Evolutionary conservation across 768 basidiomycete genomes (phyloP).

Genomic region (Mycena vulgaris): DNA sequence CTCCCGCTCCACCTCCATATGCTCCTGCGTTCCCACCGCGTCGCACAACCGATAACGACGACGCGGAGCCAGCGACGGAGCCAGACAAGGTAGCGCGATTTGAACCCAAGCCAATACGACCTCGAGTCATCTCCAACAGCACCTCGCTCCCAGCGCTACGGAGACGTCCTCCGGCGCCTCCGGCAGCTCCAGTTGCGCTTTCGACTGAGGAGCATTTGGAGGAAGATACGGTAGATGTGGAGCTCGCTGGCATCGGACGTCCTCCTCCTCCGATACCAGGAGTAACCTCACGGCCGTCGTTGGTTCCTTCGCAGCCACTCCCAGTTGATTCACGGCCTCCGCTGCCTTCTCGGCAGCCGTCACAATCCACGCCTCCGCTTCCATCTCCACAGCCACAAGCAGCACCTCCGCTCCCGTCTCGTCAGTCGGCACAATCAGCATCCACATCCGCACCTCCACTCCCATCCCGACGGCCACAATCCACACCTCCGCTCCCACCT

Average conservation of each 20-base stretch:
- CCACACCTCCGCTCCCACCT: slow-evolving; percentile 28
- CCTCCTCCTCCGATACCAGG: slow-evolving; percentile 29
- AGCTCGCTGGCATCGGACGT: slow-evolving; percentile 14
- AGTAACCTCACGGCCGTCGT: slow-evolving; percentile 17
- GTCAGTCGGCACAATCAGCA: slow-evolving; percentile 22
- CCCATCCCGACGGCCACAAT: slow-evolving; percentile 23
- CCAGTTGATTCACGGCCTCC: slow-evolving; percentile 19
- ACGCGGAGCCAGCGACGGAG: slow-evolving; percentile 23
- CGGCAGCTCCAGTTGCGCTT: slow-evolving; percentile 14
- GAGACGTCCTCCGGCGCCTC: slow-evolving; percentile 19
- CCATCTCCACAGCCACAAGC: slow-evolving; percentile 26
- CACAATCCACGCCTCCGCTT: slow-evolving; percentile 27
- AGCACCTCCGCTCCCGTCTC: slow-evolving; percentile 24
- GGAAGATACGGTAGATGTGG: slow-evolving; percentile 12
- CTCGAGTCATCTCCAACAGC: slow-evolving; percentile 26
- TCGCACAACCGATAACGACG: slow-evolving; percentile 26
- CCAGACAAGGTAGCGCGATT: slow-evolving; percentile 18
- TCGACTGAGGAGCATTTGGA: slow-evolving; percentile 22
- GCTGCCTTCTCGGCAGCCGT: slow-evolving; percentile 23
- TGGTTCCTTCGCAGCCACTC: slow-evolving; percentile 12
- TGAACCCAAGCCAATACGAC: slow-evolving; percentile 26
- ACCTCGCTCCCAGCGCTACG: slow-evolving; percentile 16
- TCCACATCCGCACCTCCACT: slow-evolving; percentile 21
- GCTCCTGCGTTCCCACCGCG: slow-evolving; percentile 35
- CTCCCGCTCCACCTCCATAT: slow-evolving; percentile 29